Conservation (phyloP, 1,139 yeast species). For the Blastobotrys serpentis region DNA sequence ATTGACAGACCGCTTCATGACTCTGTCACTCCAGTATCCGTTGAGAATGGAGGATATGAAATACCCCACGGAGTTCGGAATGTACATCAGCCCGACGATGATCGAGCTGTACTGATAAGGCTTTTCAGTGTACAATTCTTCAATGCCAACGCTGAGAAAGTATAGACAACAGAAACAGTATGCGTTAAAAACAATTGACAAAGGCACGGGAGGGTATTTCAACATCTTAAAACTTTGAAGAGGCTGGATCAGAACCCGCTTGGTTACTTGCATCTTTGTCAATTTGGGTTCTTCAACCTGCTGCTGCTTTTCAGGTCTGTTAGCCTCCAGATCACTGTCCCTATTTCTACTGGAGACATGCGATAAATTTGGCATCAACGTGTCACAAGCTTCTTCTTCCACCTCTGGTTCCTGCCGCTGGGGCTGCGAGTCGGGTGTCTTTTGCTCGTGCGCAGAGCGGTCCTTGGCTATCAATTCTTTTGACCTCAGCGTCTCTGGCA, state of each 20-base stretch:
- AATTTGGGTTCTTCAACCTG: not conserved
- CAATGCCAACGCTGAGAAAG: slow-evolving; percentile 71
- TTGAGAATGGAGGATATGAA: slow-evolving; percentile 71
- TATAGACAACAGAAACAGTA: slow-evolving; percentile 68
- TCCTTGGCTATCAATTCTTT: slow-evolving; percentile 2
- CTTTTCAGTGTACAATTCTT: slow-evolving; percentile 56
- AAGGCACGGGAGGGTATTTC: slow-evolving; percentile 66
- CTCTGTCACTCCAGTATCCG: slow-evolving; percentile 73
- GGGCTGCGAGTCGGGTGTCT: slow-evolving; percentile 7
- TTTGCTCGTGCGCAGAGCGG: slow-evolving; percentile 10
- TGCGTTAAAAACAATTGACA: slow-evolving; percentile 64
- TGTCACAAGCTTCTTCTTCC: slow-evolving; percentile 9
- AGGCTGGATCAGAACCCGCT: slow-evolving; percentile 36
- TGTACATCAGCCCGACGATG: slow-evolving; percentile 71
- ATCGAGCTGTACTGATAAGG: slow-evolving; percentile 72
- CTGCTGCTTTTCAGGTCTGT: not conserved
- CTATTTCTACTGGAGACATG: slow-evolving; percentile 9
- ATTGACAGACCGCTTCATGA: slow-evolving; percentile 54
- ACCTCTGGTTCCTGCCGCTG: not conserved
- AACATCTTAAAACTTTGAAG: slow-evolving; percentile 30
- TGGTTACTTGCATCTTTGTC: not conserved
- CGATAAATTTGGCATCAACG: slow-evolving; percentile 12
- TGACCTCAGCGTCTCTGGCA: slow-evolving; percentile 68
- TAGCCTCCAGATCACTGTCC: not conserved
- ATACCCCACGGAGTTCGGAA: slow-evolving; percentile 81